Conservation (phyloP, 176 grass and related monocot species). For the Carex scoparia region DNA sequence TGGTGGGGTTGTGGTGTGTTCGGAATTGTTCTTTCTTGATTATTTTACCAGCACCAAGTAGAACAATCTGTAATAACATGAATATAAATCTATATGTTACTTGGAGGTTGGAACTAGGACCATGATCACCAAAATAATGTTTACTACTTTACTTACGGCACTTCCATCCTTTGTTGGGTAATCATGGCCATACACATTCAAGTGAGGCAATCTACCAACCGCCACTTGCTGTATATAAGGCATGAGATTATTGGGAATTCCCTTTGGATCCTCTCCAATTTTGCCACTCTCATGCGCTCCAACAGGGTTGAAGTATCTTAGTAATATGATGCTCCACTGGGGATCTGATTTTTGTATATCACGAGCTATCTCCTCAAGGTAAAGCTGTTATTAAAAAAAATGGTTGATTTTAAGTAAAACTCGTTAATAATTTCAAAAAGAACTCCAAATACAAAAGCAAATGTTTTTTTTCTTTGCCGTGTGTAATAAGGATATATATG, state of each 20-base stretch:
- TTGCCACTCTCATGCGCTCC: constrained; percentile 77
- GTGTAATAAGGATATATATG: neutral
- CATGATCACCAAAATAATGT: neutral
- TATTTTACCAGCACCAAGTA: constrained; percentile 1
- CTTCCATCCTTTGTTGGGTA: constrained; percentile 82
- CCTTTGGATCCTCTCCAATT: constrained; percentile 87
- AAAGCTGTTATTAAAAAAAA: constrained; percentile 37
- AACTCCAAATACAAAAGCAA: neutral
- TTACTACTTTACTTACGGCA: constrained; percentile 35
- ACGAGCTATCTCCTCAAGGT: constrained; percentile 78
- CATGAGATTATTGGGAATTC: constrained; percentile 89
- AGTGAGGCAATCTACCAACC: constrained; percentile 53
- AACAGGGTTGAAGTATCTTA: constrained; percentile 94
- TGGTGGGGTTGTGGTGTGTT: neutral
- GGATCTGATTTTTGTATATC: constrained; percentile 62
- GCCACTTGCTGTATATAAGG: constrained; percentile 94
- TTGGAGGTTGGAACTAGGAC: neutral
- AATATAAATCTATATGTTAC: neutral
- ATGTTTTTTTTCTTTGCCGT: neutral
- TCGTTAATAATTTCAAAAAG: neutral
- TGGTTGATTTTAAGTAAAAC: neutral
- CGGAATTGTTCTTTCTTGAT: neutral
- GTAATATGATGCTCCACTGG: constrained; percentile 59
- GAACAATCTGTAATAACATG: neutral
- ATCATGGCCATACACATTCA: constrained; percentile 87